A percentile compares a stretch with the other conserved stretches of the same genome.
These are phyloP conservation scores for Eucalyptus victrix DNA, from an alignment of 345 rosid species.

Conservation along the genomic window DNA sequence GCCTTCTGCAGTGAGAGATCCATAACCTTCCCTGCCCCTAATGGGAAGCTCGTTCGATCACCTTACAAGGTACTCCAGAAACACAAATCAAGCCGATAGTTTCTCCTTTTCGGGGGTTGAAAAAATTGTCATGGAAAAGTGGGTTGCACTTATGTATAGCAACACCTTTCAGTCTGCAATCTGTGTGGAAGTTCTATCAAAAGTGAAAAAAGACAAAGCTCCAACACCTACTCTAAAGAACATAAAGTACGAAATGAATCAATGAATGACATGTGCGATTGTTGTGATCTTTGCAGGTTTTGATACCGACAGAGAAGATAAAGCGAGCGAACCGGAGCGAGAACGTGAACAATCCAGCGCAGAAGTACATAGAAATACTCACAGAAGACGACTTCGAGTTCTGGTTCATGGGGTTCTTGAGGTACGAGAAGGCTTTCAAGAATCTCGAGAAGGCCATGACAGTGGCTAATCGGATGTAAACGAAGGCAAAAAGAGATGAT, in stretches of 20 bases:
- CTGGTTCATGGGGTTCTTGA: slow-evolving; percentile 32
- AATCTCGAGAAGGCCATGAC: slow-evolving; percentile 15
- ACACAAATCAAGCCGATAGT: neutral
- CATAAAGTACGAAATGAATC: neutral
- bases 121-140: neutral
- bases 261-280: neutral
- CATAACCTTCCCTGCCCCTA: neutral
- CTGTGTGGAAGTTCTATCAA: neutral
- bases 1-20: slow-evolving; percentile 26
- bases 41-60: neutral
- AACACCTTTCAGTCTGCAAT: neutral
- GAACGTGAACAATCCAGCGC: slow-evolving; percentile 12
- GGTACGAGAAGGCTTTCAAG: slow-evolving; percentile 14
- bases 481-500: neutral
- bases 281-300: neutral
- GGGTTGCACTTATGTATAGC: neutral
- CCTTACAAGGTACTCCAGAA: slow-evolving; percentile 14
- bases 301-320: slow-evolving; percentile 18
- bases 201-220: neutral
- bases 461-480: neutral
- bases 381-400: slow-evolving; percentile 19
- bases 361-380: slow-evolving; percentile 15
- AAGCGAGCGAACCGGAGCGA: neutral
- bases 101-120: neutral
- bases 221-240: neutral